A percentile compares a stretch with the other conserved stretches of the same genome.
Evolutionary conservation across 2,329 filamentous ascomycete species (phyloP).

Genomic region (Claviceps capensis): DNA sequence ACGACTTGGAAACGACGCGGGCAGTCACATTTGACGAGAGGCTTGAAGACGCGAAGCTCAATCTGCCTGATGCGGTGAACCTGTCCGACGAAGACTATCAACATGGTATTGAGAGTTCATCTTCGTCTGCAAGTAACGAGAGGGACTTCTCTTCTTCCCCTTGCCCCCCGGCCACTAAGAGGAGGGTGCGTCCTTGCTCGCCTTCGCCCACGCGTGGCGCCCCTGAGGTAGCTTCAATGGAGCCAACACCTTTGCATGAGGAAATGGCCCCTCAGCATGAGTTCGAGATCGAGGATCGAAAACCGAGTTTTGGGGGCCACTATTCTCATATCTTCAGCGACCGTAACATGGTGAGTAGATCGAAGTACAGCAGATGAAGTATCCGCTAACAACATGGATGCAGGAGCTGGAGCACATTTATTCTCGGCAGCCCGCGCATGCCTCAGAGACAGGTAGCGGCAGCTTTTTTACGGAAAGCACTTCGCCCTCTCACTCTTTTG

Average conservation of each 20-base stretch:
- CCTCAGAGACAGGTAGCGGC: not conserved
- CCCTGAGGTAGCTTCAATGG: not conserved
- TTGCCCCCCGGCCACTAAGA: constrained; percentile 1
- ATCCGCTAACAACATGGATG: not conserved
- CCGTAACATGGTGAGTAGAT: constrained; percentile 1
- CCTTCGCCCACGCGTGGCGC: constrained; percentile 6
- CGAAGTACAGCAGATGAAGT: not conserved
- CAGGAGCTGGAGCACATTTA: not conserved
- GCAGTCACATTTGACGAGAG: constrained; percentile 19
- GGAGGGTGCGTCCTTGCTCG: not conserved
- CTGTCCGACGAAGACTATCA: constrained; percentile 5
- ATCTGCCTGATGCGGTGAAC: constrained; percentile 11
- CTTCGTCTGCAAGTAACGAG: constrained; percentile 3
- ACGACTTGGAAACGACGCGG: constrained; percentile 14
- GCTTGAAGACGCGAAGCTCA: constrained; percentile 19
- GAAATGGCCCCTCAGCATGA: not conserved
- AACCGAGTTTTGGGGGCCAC: not conserved
- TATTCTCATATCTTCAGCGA: not conserved
- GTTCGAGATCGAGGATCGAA: not conserved
- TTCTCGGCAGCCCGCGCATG: not conserved
- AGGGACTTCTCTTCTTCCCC: constrained; percentile 5
- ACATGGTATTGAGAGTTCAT: not conserved
- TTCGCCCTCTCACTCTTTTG: constrained; percentile 2
- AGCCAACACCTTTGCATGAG: not conserved
- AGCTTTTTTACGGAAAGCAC: not conserved